These are phyloP conservation scores for Pyrenula aspistea DNA, from an alignment of 495 filamentous ascomycete species.

Conservation along the genomic window DNA sequence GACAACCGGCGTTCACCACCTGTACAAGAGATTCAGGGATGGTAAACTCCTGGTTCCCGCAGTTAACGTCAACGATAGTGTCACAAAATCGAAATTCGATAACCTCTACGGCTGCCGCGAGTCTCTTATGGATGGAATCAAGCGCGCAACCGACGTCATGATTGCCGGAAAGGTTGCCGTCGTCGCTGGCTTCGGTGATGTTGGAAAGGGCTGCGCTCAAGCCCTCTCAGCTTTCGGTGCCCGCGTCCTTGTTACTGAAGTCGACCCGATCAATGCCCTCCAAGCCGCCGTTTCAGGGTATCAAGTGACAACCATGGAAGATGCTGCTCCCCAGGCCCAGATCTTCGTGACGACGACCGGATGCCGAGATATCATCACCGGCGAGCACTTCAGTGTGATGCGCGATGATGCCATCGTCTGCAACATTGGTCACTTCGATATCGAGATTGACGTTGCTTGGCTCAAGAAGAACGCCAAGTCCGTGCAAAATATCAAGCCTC, in stretches of 20 bases:
- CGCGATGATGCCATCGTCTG: slow-evolving; percentile 98
- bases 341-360: slow-evolving; percentile 99
- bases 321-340: slow-evolving; percentile 75
- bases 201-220: slow-evolving; percentile 96
- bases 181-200: slow-evolving; percentile 96
- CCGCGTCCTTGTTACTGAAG: slow-evolving; percentile 90
- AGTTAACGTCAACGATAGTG: slow-evolving; percentile 99
- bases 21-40: slow-evolving; percentile 95
- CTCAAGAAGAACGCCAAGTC: slow-evolving; percentile 90
- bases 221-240: slow-evolving; percentile 95
- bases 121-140: slow-evolving; percentile 98
- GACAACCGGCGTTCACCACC: slow-evolving; percentile 98
- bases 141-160: slow-evolving; percentile 99
- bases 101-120: slow-evolving; percentile 99
- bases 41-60: slow-evolving; percentile 82
- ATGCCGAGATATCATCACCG: slow-evolving; percentile 93
- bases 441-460: slow-evolving; percentile 99
- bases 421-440: slow-evolving; percentile 99
- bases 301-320: slow-evolving; percentile 96
- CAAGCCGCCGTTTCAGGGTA: slow-evolving; percentile 96
- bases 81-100: slow-evolving; percentile 99
- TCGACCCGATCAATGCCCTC: slow-evolving; percentile 99
- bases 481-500: slow-evolving; percentile 97
- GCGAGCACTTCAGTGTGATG: slow-evolving; percentile 91
- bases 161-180: slow-evolving; percentile 97